Evolutionary conservation across 139 green algal genomes (phyloP).

Genomic region (Helicosporidium sp.): DNA sequence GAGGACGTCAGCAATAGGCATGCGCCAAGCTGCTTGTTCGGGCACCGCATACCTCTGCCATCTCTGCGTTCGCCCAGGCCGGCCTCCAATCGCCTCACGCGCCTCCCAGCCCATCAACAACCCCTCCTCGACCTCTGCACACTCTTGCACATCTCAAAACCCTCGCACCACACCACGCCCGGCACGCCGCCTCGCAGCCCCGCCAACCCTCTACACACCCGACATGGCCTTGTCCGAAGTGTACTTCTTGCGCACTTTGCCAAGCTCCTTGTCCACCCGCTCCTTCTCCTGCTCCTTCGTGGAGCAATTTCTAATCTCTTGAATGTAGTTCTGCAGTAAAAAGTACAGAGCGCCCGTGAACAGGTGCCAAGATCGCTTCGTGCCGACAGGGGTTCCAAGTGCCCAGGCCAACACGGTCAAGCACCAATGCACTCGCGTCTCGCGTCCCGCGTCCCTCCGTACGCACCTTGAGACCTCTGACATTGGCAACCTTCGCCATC

Average conservation of each 20-base stretch:
- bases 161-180: no score
- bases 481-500: slow-evolving; percentile 53
- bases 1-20: neutral
- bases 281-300: slow-evolving; percentile 78
- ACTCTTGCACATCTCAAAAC: no score
- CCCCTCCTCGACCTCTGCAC: no score
- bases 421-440: neutral
- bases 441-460: no score
- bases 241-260: slow-evolving; percentile 92
- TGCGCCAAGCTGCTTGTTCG: no score
- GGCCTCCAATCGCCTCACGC: neutral
- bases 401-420: neutral
- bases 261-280: slow-evolving; percentile 91
- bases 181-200: no score
- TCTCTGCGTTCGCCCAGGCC: neutral
- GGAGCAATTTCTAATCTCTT: slow-evolving; percentile 66
- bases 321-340: slow-evolving; percentile 66
- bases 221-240: slow-evolving; percentile 41
- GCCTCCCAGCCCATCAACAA: no score
- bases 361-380: neutral
- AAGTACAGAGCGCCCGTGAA: neutral
- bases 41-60: neutral
- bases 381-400: neutral
- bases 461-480: slow-evolving; percentile 46
- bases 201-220: no score